A percentile compares a stretch with the other conserved stretches of the same genome.
Evolutionary conservation across 257 asterid species (phyloP).

Genomic region (Nicotiana paniculata): DNA sequence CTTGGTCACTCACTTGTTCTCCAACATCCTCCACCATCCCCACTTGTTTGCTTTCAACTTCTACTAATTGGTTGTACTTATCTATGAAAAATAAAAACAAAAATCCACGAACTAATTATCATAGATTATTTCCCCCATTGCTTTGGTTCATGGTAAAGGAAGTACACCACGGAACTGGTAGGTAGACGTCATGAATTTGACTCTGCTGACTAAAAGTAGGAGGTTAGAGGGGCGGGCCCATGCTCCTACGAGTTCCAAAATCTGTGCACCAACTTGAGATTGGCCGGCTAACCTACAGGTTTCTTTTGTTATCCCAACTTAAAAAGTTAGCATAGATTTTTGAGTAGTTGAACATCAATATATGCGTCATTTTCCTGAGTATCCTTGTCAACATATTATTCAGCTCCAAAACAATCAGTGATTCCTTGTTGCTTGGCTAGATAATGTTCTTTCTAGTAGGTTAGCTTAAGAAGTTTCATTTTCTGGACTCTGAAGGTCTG

Average conservation of each 20-base stretch:
- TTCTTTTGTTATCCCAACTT: neutral
- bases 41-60: neutral
- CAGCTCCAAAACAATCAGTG: neutral
- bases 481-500: neutral
- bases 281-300: neutral
- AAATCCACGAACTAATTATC: neutral
- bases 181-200: neutral
- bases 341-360: neutral
- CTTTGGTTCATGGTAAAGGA: neutral
- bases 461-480: neutral
- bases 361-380: neutral
- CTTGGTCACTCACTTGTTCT: neutral
- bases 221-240: neutral
- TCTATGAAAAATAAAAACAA: neutral
- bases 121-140: neutral
- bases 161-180: neutral
- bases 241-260: neutral
- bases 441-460: neutral
- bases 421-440: neutral
- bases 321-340: neutral
- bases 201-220: neutral
- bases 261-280: neutral
- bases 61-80: neutral
- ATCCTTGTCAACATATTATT: neutral
- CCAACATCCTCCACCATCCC: neutral